A percentile compares a stretch with the other conserved stretches of the same genome.
Evolutionary conservation across 768 basidiomycete species (phyloP).

Genomic region (Cystofilobasidium macerans): DNA sequence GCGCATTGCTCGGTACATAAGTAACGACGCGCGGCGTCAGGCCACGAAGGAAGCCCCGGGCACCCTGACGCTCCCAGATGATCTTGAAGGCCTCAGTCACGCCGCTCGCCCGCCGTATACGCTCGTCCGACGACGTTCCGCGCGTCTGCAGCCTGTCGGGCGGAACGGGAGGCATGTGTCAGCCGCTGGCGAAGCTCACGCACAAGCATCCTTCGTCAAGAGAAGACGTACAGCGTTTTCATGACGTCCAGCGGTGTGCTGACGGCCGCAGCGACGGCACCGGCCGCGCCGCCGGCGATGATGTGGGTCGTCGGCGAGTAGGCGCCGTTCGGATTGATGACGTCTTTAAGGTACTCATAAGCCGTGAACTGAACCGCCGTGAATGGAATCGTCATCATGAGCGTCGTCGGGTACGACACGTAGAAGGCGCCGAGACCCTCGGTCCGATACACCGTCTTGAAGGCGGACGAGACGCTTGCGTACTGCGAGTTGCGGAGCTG

Average conservation of each 20-base stretch:
- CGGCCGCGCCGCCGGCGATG: slow-evolving; percentile 79
- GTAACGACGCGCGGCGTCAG: slow-evolving; percentile 84
- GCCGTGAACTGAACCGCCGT: slow-evolving; percentile 84
- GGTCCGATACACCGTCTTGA: slow-evolving; percentile 64
- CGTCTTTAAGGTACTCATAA: slow-evolving; percentile 80
- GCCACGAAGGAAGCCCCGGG: slow-evolving; percentile 75
- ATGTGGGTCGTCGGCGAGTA: slow-evolving; percentile 95
- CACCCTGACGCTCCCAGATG: slow-evolving; percentile 74
- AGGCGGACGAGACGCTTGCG: slow-evolving; percentile 74
- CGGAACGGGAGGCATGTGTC: neutral
- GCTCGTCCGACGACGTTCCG: slow-evolving; percentile 70
- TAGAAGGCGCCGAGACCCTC: slow-evolving; percentile 92
- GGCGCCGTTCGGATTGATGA: slow-evolving; percentile 69
- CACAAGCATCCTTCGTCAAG: too few species aligned
- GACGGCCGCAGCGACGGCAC: slow-evolving; percentile 85
- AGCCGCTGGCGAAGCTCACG: neutral
- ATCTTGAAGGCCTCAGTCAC: slow-evolving; percentile 80
- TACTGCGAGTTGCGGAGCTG: slow-evolving; percentile 90
- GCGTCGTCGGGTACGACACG: slow-evolving; percentile 94
- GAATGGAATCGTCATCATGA: slow-evolving; percentile 93
- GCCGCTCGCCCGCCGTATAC: slow-evolving; percentile 71
- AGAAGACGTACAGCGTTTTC: slow-evolving; percentile 44
- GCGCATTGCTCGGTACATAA: slow-evolving; percentile 89
- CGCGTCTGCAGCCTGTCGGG: slow-evolving; percentile 81
- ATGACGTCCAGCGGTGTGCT: slow-evolving; percentile 96